These are phyloP conservation scores for Tuber melanosporum DNA, from an alignment of 495 filamentous ascomycete species.

Conservation along the genomic window DNA sequence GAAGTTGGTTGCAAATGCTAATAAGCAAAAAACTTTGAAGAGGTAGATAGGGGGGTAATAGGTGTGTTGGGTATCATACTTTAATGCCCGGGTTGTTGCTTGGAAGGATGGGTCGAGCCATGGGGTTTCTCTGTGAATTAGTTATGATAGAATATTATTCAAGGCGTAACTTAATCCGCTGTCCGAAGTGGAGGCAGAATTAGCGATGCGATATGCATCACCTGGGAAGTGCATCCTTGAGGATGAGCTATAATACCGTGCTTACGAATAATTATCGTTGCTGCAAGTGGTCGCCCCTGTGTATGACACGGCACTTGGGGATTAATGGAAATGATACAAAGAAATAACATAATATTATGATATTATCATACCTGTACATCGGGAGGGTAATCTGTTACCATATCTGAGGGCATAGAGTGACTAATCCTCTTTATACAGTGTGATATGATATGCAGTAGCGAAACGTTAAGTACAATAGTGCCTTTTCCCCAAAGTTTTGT, in stretches of 20 bases:
- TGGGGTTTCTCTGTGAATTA: not conserved
- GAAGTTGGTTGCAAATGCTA: slow-evolving; percentile 76
- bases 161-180: not conserved
- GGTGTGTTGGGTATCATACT: not conserved
- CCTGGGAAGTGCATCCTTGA: not conserved
- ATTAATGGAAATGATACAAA: too few relatives aligned
- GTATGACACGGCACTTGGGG: too few relatives aligned
- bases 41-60: slow-evolving; percentile 48
- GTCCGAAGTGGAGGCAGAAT: not conserved
- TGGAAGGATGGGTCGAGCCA: not conserved
- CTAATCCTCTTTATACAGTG: too few relatives aligned
- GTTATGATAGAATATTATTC: not conserved
- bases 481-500: too few relatives aligned
- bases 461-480: too few relatives aligned
- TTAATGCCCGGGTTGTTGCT: not conserved
- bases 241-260: not conserved
- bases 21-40: slow-evolving; percentile 99
- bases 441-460: too few relatives aligned
- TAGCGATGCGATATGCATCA: not conserved
- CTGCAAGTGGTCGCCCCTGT: not conserved
- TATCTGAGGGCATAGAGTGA: too few relatives aligned
- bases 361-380: too few relatives aligned
- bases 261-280: not conserved
- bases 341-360: too few relatives aligned
- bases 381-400: too few relatives aligned